Conservation (phyloP, 352 stramenopile species). For the Pelagophyceae sp. region DNA sequence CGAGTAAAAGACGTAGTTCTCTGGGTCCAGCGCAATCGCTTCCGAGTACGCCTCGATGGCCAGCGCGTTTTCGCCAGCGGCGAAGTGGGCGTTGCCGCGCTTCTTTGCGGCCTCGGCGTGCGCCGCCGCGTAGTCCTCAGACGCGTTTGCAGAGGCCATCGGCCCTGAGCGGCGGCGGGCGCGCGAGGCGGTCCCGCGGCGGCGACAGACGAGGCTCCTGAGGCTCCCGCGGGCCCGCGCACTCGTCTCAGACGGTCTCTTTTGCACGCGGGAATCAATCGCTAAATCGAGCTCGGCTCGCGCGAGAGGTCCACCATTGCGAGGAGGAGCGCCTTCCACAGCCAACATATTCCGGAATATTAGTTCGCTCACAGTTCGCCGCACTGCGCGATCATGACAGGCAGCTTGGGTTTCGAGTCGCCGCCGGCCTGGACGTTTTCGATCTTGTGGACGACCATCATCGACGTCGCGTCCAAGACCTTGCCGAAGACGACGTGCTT, state of each 20-base stretch:
- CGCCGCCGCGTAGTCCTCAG: slow-evolving; percentile 11
- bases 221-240: no score
- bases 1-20: slow-evolving; percentile 93
- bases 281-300: no score
- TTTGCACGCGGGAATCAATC: no score
- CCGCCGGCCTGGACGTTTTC: slow-evolving; percentile 70
- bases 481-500: slow-evolving; percentile 84
- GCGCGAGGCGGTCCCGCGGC: no score
- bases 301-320: no score
- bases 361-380: slow-evolving; percentile 72
- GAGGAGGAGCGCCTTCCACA: no score
- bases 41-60: not conserved
- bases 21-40: slow-evolving; percentile 80
- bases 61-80: slow-evolving; percentile 21
- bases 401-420: slow-evolving; percentile 73
- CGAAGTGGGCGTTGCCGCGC: slow-evolving; percentile 32
- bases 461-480: slow-evolving; percentile 65
- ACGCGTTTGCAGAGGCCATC: not conserved
- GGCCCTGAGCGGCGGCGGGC: not conserved
- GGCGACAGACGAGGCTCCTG: no score
- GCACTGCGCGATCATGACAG: slow-evolving; percentile 69
- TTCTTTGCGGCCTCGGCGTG: slow-evolving; percentile 15
- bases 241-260: no score
- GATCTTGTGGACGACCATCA: slow-evolving; percentile 76
- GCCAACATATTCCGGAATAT: no score